Conservation (phyloP, 495 filamentous ascomycete genomes). For the Penicillium lividum region DNA sequence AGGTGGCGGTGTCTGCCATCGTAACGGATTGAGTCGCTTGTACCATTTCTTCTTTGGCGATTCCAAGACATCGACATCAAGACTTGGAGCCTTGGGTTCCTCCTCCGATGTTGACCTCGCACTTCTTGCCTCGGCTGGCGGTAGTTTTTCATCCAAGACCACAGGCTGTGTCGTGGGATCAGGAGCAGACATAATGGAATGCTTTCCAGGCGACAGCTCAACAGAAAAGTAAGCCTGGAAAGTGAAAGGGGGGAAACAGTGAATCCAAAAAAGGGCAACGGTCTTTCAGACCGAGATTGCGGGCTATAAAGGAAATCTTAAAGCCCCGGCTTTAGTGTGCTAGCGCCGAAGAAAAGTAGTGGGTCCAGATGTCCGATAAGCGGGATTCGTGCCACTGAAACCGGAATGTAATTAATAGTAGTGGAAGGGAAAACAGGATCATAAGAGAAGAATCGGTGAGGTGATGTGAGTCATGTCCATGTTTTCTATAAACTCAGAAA, state of each 20-base stretch:
- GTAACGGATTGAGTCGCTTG: conserved; percentile 56
- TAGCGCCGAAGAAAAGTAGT: not conserved
- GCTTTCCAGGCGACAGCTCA: not conserved
- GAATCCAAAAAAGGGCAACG: not conserved
- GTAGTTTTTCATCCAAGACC: conserved; percentile 18
- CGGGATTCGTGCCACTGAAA: conserved; percentile 1
- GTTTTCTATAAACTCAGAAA: not conserved
- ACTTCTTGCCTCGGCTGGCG: conserved; percentile 16
- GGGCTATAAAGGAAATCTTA: not conserved
- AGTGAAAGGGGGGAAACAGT: not conserved
- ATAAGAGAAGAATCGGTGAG: not conserved
- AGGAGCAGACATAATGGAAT: conserved; percentile 21
- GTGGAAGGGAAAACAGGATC: not conserved
- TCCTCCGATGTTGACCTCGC: conserved; percentile 21
- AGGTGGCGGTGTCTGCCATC: conserved; percentile 49
- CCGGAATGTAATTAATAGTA: not conserved
- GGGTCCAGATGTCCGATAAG: not conserved
- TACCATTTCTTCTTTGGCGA: conserved; percentile 51
- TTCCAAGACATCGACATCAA: conserved; percentile 4
- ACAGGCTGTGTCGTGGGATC: conserved; percentile 22
- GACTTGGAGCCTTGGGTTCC: conserved; percentile 23
- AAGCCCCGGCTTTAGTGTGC: conserved; percentile 1
- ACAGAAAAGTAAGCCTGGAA: not conserved
- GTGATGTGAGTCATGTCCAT: not conserved
- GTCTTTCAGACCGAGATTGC: not conserved